Evolutionary conservation across 306 rosid species (phyloP).

Genomic region (Cucurbita maxima): DNA sequence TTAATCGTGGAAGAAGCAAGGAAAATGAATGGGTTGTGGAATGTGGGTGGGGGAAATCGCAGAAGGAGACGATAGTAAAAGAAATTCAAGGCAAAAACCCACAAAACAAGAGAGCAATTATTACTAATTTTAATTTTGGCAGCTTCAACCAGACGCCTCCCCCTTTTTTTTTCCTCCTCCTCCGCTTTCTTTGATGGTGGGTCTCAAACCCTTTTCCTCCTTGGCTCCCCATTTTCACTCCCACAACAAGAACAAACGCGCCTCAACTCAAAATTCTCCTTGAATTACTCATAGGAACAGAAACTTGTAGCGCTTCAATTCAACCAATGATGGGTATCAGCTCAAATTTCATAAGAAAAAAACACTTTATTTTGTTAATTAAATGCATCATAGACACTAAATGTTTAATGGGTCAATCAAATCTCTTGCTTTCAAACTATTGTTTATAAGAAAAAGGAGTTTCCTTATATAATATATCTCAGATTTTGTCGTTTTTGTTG

Average conservation of each 20-base stretch:
- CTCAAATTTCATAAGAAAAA: not conserved
- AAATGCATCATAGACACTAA: not conserved
- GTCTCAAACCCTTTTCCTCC: not conserved
- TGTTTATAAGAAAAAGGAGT: not conserved
- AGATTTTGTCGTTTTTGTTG: not conserved
- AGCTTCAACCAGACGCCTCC: slow-evolving; percentile 3
- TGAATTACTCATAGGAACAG: not conserved
- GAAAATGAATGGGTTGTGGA: not conserved
- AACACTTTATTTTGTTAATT: not conserved
- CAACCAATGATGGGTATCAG: not conserved
- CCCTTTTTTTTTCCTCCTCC: not conserved
- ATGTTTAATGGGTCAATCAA: not conserved
- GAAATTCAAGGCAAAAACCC: not conserved
- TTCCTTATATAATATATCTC: not conserved
- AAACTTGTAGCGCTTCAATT: not conserved
- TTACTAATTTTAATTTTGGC: not conserved
- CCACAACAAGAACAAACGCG: not conserved
- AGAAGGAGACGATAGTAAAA: not conserved
- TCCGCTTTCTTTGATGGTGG: not conserved
- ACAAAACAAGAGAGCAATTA: not conserved
- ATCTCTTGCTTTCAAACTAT: not conserved
- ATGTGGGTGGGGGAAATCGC: slow-evolving; percentile 5
- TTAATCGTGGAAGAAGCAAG: not conserved
- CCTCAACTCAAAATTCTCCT: not conserved
- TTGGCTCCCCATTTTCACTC: not conserved